phyloP scores from a whole-genome alignment of 768 basidiomycete species.

The Suillus fuscotomentosus region DNA sequence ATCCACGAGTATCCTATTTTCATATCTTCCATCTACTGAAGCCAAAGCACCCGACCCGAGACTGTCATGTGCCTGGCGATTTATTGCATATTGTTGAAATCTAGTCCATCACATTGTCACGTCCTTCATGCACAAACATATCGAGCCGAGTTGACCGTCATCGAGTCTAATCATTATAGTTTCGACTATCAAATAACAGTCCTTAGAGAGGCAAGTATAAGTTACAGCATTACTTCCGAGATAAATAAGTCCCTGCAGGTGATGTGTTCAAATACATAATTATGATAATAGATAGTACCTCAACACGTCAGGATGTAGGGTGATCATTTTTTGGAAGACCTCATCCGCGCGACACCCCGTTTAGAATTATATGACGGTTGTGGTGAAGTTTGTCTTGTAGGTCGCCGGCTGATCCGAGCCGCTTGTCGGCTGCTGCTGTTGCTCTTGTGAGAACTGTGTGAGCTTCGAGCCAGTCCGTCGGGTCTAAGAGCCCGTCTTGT shows the following conservation, averaged over 20 bases:
- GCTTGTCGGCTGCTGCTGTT: conserved; percentile 11
- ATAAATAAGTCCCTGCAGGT: conserved; percentile 6
- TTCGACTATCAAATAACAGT: neutral
- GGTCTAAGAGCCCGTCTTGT: conserved; percentile 12
- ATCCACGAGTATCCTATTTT: neutral
- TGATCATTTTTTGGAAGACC: neutral
- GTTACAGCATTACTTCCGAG: conserved; percentile 4
- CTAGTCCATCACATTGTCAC: neutral
- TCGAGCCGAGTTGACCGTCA: neutral
- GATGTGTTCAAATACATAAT: conserved; percentile 4
- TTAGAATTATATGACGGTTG: conserved; percentile 18
- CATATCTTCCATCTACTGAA: neutral
- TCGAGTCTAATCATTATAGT: neutral
- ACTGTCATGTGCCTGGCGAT: neutral
- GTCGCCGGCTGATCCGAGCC: conserved; percentile 15
- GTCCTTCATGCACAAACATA: neutral
- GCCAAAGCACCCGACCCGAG: neutral
- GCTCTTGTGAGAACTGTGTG: conserved; percentile 12
- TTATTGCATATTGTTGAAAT: neutral
- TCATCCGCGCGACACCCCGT: conserved; percentile 4
- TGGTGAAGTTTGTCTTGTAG: conserved; percentile 16
- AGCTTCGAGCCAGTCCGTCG: conserved; percentile 6
- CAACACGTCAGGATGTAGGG: neutral
- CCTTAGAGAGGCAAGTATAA: neutral
- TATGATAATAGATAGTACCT: conserved; percentile 4